Evolutionary conservation across 495 filamentous ascomycete species (phyloP).

Genomic region (Penicillium roqueforti): DNA sequence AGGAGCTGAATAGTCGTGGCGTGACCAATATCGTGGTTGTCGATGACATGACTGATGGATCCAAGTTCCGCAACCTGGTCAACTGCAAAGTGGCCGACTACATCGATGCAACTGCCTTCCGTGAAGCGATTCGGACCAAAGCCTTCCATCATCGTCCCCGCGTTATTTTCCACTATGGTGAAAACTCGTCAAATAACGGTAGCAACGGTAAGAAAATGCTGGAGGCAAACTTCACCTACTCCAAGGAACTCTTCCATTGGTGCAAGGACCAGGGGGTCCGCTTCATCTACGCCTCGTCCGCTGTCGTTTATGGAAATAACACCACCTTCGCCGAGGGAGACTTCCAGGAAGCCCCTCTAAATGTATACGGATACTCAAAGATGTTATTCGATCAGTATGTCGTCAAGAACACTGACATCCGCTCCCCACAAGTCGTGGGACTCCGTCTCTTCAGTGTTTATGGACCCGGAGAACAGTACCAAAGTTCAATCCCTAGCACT

Average conservation of each 20-base stretch:
- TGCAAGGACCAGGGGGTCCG: neutral
- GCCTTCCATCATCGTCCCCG: neutral
- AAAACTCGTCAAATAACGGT: neutral
- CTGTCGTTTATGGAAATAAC: neutral
- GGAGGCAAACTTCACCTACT: constrained; percentile 3
- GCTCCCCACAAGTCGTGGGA: neutral
- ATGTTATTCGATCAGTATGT: constrained; percentile 4
- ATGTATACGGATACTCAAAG: neutral
- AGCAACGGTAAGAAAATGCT: neutral
- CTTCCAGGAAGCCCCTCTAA: neutral
- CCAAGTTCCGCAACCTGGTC: constrained; percentile 5
- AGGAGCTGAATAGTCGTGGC: constrained; percentile 2
- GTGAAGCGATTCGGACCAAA: neutral
- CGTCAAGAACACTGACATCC: neutral
- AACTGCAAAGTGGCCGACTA: constrained; percentile 1
- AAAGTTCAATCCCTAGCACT: neutral
- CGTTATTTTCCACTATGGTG: constrained; percentile 1
- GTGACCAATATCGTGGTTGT: neutral
- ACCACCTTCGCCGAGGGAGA: neutral
- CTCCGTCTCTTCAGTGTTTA: constrained; percentile 5
- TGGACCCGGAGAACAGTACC: constrained; percentile 1
- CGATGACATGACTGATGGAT: constrained; percentile 1
- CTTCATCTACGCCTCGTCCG: constrained; percentile 5
- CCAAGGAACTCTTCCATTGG: constrained; percentile 5
- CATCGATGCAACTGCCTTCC: neutral